These are phyloP conservation scores for Acer saccharum DNA, from an alignment of 345 rosid genomes.

Conservation along the genomic window DNA sequence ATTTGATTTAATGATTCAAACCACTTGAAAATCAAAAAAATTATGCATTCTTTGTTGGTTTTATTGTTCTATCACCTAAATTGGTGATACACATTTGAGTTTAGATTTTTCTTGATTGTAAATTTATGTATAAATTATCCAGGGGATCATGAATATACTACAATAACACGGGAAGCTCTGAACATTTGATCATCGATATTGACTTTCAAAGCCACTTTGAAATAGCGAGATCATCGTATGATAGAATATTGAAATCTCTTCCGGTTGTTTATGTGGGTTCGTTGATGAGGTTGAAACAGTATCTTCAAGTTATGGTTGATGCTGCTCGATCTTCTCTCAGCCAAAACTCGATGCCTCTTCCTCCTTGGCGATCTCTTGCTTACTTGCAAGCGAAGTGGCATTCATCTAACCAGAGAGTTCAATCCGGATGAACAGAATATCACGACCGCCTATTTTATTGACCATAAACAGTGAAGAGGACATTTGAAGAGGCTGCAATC, in stretches of 20 bases:
- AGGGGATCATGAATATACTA: constrained; percentile 84
- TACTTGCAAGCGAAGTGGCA: constrained; percentile 89
- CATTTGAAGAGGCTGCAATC: constrained; percentile 71
- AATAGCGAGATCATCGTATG: no score
- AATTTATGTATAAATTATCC: constrained; percentile 19
- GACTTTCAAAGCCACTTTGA: constrained; percentile 94
- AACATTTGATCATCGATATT: constrained; percentile 75
- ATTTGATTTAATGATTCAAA: no score
- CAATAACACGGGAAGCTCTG: constrained; percentile 46
- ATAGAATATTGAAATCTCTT: constrained; percentile 68
- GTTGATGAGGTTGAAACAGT: constrained; percentile 56
- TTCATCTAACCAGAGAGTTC: constrained; percentile 59
- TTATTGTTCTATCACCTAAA: no score
- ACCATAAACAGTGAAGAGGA: constrained; percentile 63
- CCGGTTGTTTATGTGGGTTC: constrained; percentile 83
- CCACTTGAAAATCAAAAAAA: no score
- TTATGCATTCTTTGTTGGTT: neutral
- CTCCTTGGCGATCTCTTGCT: constrained; percentile 93
- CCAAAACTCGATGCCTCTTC: constrained; percentile 92
- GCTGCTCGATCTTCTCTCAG: constrained; percentile 76
- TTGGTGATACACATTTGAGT: no score
- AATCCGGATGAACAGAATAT: constrained; percentile 39
- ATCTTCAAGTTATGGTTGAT: constrained; percentile 87
- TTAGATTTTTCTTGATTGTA: neutral
- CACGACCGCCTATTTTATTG: constrained; percentile 18